phyloP scores from a whole-genome alignment of 768 basidiomycete genomes.

The Stropharia rugosoannulata region DNA sequence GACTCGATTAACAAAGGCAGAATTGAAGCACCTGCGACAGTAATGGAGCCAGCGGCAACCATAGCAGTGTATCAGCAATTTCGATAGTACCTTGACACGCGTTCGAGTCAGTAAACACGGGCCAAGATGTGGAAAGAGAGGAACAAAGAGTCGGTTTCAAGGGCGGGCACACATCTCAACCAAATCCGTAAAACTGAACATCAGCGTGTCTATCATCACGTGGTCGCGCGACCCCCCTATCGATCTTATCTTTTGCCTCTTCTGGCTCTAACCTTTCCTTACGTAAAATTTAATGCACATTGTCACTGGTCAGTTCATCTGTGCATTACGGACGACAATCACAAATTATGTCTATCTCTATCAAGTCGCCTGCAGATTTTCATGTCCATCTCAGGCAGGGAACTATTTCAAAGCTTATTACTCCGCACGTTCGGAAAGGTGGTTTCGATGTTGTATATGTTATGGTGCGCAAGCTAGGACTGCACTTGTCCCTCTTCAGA shows the following conservation, averaged over 20 bases:
- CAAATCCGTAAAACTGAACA: conserved; percentile 28
- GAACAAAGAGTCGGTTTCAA: conserved; percentile 14
- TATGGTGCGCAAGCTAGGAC: conserved; percentile 63
- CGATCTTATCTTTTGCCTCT: conserved; percentile 28
- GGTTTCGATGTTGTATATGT: conserved; percentile 94
- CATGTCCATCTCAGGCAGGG: conserved; percentile 97
- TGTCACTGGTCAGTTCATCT: neutral
- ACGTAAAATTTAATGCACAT: neutral
- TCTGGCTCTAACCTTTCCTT: conserved; percentile 5
- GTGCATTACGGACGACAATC: neutral
- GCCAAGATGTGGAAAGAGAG: conserved; percentile 11
- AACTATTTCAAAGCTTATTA: conserved; percentile 75
- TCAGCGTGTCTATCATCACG: conserved; percentile 36
- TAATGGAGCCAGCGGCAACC: conserved; percentile 87
- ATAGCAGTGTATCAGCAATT: conserved; percentile 33
- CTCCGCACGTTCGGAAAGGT: conserved; percentile 86
- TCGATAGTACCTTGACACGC: neutral
- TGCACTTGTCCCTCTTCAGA: neutral
- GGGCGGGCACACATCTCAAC: conserved; percentile 2
- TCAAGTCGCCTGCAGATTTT: conserved; percentile 81
- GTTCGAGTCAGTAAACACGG: conserved; percentile 4
- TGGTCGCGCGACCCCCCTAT: conserved; percentile 24
- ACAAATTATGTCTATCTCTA: conserved; percentile 37
- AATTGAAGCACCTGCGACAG: conserved; percentile 66
- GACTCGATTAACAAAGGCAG: conserved; percentile 17